Base-by-base conservation (phyloP, 2,329 filamentous ascomycete genomes). In the Ceratocystis ficicola region DNA sequence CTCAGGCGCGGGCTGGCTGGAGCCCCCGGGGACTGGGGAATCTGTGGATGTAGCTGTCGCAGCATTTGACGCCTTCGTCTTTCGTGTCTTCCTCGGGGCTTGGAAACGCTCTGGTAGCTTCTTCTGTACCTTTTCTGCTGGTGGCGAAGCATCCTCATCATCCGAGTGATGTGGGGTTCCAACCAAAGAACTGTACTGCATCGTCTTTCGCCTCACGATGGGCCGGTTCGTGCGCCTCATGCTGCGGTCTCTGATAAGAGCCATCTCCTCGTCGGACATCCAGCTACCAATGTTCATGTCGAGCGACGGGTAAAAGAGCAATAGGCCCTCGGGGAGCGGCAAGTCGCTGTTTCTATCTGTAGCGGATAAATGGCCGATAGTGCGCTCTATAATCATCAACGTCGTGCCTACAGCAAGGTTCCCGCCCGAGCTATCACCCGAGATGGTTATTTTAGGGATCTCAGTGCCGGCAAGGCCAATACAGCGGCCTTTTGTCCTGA, bases 191-290 rank as follows among this genome's bases (percentile, higher is more conserved):
- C 87, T 87, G 74, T 96, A 97, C 72, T 96, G 89, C 76, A 90
- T 88, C 69, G 86, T 91, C 77, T 99, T 97, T 67, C 89, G 83
- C 44, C 87, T 82, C 10, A 96, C 78, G 65, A 97, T 88, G 30
- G 84, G 82, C 66, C 83, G 82, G 72, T 96, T 96, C 1, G 86
- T 90, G 70, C 86, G 86, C 28, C 90, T 83, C 73, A 86, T 86
- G 67, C 85, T 83, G 10, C 90, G 85, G 69, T 96, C 92, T 69
- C 90, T 86, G 69, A 99, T 95, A 68, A 99, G 77, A 0, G 90
- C 85, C 90, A 97, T 95, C 73, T 99, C 92, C 74, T 97, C 93
- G 71, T 97, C 93, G 0, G 90, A 92, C 92, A 99, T 97, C 94
- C 94, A 99, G 74, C 92, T 96, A 46, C 90, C 90, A 70, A 97